Conservation (phyloP, 805 yeast genomes). For the Lipomyces mesembrius region DNA sequence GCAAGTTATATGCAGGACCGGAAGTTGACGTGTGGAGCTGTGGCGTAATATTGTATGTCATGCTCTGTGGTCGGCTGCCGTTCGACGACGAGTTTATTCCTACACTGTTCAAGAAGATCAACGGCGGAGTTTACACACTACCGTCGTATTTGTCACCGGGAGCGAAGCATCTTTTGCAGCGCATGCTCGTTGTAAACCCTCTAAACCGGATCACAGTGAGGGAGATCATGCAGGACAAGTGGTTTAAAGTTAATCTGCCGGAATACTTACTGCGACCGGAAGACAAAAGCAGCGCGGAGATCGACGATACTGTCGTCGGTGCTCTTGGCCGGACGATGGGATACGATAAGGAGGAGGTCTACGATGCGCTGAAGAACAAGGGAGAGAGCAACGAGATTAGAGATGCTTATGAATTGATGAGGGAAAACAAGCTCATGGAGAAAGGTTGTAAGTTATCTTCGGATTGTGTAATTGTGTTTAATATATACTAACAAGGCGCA, state of each 20-base stretch:
- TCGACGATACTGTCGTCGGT: constrained; percentile 75
- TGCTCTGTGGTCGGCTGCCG: constrained; percentile 94
- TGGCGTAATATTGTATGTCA: constrained; percentile 92
- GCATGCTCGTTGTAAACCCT: constrained; percentile 94
- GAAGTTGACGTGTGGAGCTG: constrained; percentile 98
- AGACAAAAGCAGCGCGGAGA: constrained; percentile 48
- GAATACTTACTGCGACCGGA: constrained; percentile 74
- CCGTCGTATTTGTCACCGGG: constrained; percentile 87
- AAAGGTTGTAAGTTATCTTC: constrained; percentile 52
- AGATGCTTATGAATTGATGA: constrained; percentile 82
- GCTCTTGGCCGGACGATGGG: constrained; percentile 86
- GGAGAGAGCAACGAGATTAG: constrained; percentile 68
- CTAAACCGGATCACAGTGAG: constrained; percentile 89
- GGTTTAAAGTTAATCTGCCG: constrained; percentile 84
- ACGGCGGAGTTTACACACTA: constrained; percentile 85
- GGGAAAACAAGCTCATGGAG: constrained; percentile 74
- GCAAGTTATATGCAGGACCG: constrained; percentile 95
- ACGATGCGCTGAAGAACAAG: constrained; percentile 63
- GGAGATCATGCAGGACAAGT: constrained; percentile 90
- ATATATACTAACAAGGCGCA: constrained; percentile 3
- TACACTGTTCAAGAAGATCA: constrained; percentile 86
- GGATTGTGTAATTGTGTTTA: not conserved
- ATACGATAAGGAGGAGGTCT: constrained; percentile 79
- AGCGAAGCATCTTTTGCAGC: constrained; percentile 77
- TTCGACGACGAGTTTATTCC: constrained; percentile 97